Evolutionary conservation across 805 yeast species (phyloP).

Genomic region (Yarrowia keelungensis): DNA sequence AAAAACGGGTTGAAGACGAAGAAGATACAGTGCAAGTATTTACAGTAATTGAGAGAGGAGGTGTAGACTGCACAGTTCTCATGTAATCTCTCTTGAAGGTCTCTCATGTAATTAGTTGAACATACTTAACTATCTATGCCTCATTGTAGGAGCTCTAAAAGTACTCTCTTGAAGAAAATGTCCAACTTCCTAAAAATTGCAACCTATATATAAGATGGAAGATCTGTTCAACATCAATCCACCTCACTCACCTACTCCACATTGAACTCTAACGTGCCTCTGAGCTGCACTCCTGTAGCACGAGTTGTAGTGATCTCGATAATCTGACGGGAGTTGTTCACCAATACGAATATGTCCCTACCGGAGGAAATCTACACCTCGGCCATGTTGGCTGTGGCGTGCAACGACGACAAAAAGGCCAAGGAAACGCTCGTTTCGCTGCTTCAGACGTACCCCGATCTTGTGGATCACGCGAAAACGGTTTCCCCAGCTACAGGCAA

Average conservation of each 20-base stretch:
- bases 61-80: too few species aligned
- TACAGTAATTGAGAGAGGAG: too few species aligned
- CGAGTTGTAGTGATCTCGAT: slow-evolving; percentile 7
- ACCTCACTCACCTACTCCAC: background rate
- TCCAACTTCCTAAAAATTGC: too few species aligned
- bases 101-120: too few species aligned
- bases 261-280: background rate
- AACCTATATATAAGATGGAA: too few species aligned
- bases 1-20: too few species aligned
- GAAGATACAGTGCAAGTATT: too few species aligned
- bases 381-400: slow-evolving; percentile 8
- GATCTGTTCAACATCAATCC: background rate
- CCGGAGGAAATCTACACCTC: slow-evolving; percentile 27
- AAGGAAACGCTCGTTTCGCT: slow-evolving; percentile 4
- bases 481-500: slow-evolving; percentile 17
- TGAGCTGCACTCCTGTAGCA: slow-evolving; percentile 4
- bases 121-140: too few species aligned
- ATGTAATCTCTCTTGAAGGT: too few species aligned
- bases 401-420: slow-evolving; percentile 19
- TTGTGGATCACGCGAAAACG: slow-evolving; percentile 7
- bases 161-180: too few species aligned
- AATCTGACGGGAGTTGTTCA: slow-evolving; percentile 1
- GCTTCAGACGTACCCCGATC: slow-evolving; percentile 12
- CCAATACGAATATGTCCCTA: background rate
- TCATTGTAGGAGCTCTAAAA: too few species aligned